Evolutionary conservation across 306 rosid genomes (phyloP).

Genomic region (Lagenaria siceraria): DNA sequence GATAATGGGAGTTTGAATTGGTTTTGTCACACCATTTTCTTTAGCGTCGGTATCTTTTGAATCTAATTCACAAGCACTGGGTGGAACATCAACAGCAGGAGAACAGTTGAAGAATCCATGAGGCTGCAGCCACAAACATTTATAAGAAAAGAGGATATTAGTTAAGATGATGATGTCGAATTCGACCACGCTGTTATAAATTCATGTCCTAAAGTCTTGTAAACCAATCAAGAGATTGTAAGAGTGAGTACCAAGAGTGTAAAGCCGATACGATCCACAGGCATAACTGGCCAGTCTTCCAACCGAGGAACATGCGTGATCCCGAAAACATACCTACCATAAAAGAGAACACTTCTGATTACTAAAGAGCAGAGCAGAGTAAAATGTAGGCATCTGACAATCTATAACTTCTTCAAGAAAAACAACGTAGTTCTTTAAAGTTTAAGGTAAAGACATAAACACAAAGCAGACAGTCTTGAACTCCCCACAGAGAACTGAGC

Average conservation of each 20-base stretch:
- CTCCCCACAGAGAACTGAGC: background rate
- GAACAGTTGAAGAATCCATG: conserved; percentile 88
- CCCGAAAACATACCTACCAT: conserved; percentile 74
- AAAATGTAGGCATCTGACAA: background rate
- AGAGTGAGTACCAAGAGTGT: conserved; percentile 41
- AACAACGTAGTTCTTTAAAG: background rate
- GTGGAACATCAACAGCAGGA: conserved; percentile 57
- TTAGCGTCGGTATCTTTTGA: conserved; percentile 31
- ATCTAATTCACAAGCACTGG: conserved; percentile 43
- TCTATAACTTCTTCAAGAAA: background rate
- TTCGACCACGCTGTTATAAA: no score
- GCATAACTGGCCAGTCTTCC: conserved; percentile 97
- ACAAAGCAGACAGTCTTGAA: background rate
- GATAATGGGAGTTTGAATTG: conserved; percentile 13
- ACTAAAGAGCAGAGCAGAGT: background rate
- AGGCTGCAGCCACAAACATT: conserved; percentile 39
- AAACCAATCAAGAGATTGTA: background rate
- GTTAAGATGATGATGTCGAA: no score
- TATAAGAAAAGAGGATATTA: background rate
- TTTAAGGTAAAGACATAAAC: background rate
- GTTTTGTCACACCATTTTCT: conserved; percentile 26
- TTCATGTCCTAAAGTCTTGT: no score
- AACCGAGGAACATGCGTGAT: conserved; percentile 65
- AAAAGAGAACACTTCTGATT: background rate
- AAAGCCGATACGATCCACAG: conserved; percentile 77